Percentiles rank a stretch among this genome's conserved stretches.
phyloP scores from a whole-genome alignment of 2,329 filamentous ascomycete species.

The Diaporthe ilicicola region DNA sequence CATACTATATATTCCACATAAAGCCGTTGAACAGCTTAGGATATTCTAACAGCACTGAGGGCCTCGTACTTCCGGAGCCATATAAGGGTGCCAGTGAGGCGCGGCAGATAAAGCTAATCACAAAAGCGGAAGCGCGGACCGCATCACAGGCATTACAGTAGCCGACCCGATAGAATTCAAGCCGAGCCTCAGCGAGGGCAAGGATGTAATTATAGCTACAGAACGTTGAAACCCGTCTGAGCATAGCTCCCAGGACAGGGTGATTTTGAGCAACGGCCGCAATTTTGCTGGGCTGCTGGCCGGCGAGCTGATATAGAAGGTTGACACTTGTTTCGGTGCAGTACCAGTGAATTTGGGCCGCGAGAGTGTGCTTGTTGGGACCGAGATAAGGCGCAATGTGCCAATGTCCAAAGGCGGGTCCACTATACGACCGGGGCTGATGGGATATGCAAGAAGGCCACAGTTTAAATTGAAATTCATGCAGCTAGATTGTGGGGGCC shows the following conservation, averaged over 20 bases:
- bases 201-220: conserved; percentile 18
- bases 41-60: too few species aligned
- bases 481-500: background rate
- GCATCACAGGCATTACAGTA: conserved; percentile 21
- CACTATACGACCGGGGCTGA: background rate
- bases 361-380: background rate
- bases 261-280: background rate
- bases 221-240: background rate
- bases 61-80: too few species aligned
- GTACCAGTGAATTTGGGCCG: conserved; percentile 18
- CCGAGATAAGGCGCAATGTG: conserved; percentile 18
- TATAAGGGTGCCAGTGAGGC: too few species aligned
- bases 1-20: too few species aligned
- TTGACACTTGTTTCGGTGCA: conserved; percentile 7
- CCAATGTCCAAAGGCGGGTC: background rate
- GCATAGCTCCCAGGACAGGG: background rate
- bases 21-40: too few species aligned
- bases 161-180: conserved; percentile 1
- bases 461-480: background rate
- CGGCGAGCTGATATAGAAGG: background rate
- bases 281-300: background rate
- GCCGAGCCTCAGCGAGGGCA: conserved; percentile 18
- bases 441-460: background rate
- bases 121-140: too few species aligned
- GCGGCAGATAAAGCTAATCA: too few species aligned